Evolutionary conservation across 2,329 filamentous ascomycete species (phyloP).

Genomic region (Endothia cerciana): DNA sequence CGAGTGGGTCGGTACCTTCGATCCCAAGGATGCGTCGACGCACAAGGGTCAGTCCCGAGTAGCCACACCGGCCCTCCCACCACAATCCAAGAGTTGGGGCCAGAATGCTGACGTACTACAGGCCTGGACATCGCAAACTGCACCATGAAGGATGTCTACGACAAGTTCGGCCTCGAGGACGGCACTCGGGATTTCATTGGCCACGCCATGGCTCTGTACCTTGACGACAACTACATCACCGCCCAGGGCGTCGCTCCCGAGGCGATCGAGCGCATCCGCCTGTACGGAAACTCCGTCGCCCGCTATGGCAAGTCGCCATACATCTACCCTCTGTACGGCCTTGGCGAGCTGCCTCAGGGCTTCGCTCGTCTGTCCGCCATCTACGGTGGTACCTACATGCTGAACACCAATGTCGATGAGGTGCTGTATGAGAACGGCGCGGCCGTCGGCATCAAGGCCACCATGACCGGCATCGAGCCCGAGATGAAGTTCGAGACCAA

Average conservation of each 20-base stretch:
- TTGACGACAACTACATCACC: slow-evolving; percentile 84
- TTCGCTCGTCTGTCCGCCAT: slow-evolving; percentile 97
- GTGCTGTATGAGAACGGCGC: slow-evolving; percentile 82
- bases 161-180: slow-evolving; percentile 93
- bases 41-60: slow-evolving; percentile 77
- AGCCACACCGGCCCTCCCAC: not conserved
- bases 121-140: slow-evolving; percentile 77
- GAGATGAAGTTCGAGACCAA: slow-evolving; percentile 97
- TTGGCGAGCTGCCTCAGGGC: slow-evolving; percentile 95
- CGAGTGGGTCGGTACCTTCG: slow-evolving; percentile 90
- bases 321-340: slow-evolving; percentile 97
- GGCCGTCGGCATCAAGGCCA: slow-evolving; percentile 95
- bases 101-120: slow-evolving; percentile 39
- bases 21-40: slow-evolving; percentile 77
- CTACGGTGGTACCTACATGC: slow-evolving; percentile 99
- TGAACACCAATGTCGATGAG: slow-evolving; percentile 94
- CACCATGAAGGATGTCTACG: slow-evolving; percentile 98
- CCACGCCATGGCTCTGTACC: slow-evolving; percentile 96
- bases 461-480: slow-evolving; percentile 82
- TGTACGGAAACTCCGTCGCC: slow-evolving; percentile 97
- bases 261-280: slow-evolving; percentile 85
- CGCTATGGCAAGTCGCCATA: slow-evolving; percentile 98
- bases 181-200: slow-evolving; percentile 94
- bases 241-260: slow-evolving; percentile 75
- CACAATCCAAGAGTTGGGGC: not conserved